These are phyloP conservation scores for Trichoderma asperellum DNA, from an alignment of 2,329 filamentous ascomycete genomes.

Conservation along the genomic window DNA sequence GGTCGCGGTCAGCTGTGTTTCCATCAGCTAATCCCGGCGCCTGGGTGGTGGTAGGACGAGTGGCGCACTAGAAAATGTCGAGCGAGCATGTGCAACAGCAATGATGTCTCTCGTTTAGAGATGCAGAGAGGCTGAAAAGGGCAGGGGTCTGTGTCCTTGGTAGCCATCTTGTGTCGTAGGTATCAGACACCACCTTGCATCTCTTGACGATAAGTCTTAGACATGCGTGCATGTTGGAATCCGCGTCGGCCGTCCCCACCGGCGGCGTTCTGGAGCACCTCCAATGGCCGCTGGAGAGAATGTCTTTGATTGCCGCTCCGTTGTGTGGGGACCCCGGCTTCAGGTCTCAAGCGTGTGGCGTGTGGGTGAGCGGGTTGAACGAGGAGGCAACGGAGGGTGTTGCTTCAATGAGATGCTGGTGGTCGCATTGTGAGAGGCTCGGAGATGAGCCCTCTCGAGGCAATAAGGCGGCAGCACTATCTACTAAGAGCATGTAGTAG, in stretches of 20 bases:
- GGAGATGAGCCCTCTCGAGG: conserved; percentile 1
- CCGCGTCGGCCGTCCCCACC: background rate
- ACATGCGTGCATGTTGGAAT: conserved; percentile 20
- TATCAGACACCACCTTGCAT: background rate
- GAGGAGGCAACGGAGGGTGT: background rate
- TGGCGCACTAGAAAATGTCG: conserved; percentile 1
- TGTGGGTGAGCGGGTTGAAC: conserved; percentile 5
- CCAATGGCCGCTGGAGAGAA: conserved; percentile 24
- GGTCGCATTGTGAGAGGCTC: background rate
- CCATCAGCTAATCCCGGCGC: background rate
- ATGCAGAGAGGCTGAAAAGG: background rate
- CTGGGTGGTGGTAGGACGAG: background rate
- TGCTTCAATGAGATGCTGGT: background rate
- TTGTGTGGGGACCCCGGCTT: conserved; percentile 28
- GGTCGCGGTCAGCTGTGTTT: conserved; percentile 20
- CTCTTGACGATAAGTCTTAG: conserved; percentile 11
- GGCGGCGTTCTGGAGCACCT: conserved; percentile 8
- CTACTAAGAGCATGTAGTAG: background rate
- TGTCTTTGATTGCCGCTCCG: conserved; percentile 10
- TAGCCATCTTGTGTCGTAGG: background rate
- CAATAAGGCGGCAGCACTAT: background rate
- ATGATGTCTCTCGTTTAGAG: background rate
- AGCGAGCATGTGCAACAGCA: conserved; percentile 8
- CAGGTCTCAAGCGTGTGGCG: background rate
- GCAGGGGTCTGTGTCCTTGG: background rate